Percentiles rank a stretch among this genome's conserved stretches.
Evolutionary conservation across 306 rosid species (phyloP).

Genomic region (Ormosia emarginata): DNA sequence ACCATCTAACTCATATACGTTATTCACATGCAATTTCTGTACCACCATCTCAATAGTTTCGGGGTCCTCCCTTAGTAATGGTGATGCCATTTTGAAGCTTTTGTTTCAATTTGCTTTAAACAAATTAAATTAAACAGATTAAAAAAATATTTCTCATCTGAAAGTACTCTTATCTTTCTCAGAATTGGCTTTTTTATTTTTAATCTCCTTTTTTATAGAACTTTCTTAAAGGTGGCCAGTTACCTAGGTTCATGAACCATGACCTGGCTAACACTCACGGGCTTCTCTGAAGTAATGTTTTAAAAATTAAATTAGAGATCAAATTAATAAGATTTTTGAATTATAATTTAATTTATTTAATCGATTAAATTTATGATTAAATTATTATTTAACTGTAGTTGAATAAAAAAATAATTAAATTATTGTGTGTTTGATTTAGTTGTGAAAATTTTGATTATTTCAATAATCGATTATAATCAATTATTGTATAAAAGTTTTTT

Average conservation of each 20-base stretch:
- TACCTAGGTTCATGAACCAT: not conserved
- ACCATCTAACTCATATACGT: not conserved
- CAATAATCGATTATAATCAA: too few relatives aligned
- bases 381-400: too few relatives aligned
- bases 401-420: too few relatives aligned
- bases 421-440: too few relatives aligned
- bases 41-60: constrained; percentile 27
- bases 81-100: not conserved
- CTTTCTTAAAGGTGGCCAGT: not conserved
- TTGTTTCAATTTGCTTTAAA: not conserved
- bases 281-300: too few relatives aligned
- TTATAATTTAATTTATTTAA: too few relatives aligned
- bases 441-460: too few relatives aligned
- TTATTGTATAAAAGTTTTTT: too few relatives aligned
- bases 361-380: too few relatives aligned
- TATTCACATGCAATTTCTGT: constrained; percentile 40
- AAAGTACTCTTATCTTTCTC: not conserved
- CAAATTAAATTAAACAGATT: not conserved
- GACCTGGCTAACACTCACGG: not conserved
- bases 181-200: not conserved
- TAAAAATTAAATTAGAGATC: too few relatives aligned
- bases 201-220: not conserved
- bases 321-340: too few relatives aligned
- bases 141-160: not conserved
- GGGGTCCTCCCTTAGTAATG: not conserved